phyloP scores from a whole-genome alignment of 768 basidiomycete genomes.

The Dioszegia hungarica region DNA sequence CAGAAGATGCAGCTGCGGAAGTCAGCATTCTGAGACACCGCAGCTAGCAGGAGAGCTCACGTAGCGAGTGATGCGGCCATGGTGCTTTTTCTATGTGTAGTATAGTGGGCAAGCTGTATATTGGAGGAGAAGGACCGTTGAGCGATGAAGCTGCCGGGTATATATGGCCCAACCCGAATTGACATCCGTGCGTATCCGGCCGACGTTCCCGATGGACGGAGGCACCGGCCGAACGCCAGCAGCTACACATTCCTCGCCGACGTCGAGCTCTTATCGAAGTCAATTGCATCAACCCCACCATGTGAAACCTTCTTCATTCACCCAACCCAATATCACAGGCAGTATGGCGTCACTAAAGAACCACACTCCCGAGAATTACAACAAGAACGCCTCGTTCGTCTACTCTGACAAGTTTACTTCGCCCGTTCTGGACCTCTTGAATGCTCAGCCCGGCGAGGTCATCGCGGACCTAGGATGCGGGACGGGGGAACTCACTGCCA shows the following conservation, averaged over 20 bases:
- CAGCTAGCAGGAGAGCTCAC: slow-evolving; percentile 7
- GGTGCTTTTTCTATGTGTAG: not conserved
- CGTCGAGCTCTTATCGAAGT: too few relatives aligned
- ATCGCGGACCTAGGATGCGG: slow-evolving; percentile 66
- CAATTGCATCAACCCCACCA: too few relatives aligned
- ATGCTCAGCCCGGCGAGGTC: slow-evolving; percentile 62
- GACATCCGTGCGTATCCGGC: too few relatives aligned
- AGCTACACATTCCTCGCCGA: not conserved
- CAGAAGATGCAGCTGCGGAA: slow-evolving; percentile 73
- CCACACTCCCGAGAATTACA: slow-evolving; percentile 57
- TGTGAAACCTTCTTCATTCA: too few relatives aligned
- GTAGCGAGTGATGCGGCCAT: slow-evolving; percentile 33
- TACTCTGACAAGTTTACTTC: slow-evolving; percentile 55
- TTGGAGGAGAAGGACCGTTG: too few relatives aligned
- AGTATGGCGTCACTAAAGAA: slow-evolving; percentile 17
- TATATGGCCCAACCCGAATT: too few relatives aligned
- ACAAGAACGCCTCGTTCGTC: slow-evolving; percentile 64
- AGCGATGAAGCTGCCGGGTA: too few relatives aligned
- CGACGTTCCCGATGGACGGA: not conserved
- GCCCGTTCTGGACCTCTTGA: slow-evolving; percentile 60
- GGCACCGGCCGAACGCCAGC: not conserved
- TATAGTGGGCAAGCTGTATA: too few relatives aligned
- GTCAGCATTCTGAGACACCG: not conserved
- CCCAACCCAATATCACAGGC: too few relatives aligned
- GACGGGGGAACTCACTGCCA: slow-evolving; percentile 67